A percentile compares a stretch with the other conserved stretches of the same genome.
These are phyloP conservation scores for Cryptococcus hybrid DNA, from an alignment of 1,284 basidiomycete genomes.

Conservation along the genomic window DNA sequence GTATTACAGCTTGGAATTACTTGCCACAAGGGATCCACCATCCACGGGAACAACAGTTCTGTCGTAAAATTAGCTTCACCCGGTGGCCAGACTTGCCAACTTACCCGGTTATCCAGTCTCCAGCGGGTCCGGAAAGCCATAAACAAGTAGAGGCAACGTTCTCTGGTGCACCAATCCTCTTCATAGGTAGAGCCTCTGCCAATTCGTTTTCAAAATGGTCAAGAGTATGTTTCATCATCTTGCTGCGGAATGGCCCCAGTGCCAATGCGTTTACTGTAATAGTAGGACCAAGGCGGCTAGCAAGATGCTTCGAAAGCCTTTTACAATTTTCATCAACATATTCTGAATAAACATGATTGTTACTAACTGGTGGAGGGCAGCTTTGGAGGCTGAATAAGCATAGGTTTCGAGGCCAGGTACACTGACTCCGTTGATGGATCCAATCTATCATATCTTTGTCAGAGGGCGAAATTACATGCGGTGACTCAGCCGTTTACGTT, in stretches of 20 bases:
- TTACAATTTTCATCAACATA: neutral
- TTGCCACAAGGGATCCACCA: slow-evolving; percentile 55
- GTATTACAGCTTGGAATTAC: slow-evolving; percentile 23
- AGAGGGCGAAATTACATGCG: neutral
- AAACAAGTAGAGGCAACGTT: slow-evolving; percentile 64
- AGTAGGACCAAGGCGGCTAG: slow-evolving; percentile 61
- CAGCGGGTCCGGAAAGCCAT: slow-evolving; percentile 62
- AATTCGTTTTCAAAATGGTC: slow-evolving; percentile 56
- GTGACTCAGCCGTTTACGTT: slow-evolving; percentile 53
- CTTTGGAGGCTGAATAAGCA: slow-evolving; percentile 67
- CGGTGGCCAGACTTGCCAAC: neutral
- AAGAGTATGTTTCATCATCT: slow-evolving; percentile 62
- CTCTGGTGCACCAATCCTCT: slow-evolving; percentile 61
- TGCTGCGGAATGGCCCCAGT: slow-evolving; percentile 55
- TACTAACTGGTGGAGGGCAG: slow-evolving; percentile 49
- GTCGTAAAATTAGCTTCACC: neutral
- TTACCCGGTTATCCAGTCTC: slow-evolving; percentile 60
- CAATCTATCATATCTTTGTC: slow-evolving; percentile 54
- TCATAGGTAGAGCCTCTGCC: slow-evolving; percentile 55
- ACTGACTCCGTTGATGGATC: slow-evolving; percentile 60
- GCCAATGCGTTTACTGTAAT: slow-evolving; percentile 69
- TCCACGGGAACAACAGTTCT: slow-evolving; percentile 62
- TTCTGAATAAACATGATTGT: neutral
- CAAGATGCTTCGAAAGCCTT: slow-evolving; percentile 64
- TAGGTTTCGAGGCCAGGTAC: slow-evolving; percentile 64